These are phyloP conservation scores for Kodamaea kaohsiungensis DNA, from an alignment of 805 yeast species.

Conservation along the genomic window DNA sequence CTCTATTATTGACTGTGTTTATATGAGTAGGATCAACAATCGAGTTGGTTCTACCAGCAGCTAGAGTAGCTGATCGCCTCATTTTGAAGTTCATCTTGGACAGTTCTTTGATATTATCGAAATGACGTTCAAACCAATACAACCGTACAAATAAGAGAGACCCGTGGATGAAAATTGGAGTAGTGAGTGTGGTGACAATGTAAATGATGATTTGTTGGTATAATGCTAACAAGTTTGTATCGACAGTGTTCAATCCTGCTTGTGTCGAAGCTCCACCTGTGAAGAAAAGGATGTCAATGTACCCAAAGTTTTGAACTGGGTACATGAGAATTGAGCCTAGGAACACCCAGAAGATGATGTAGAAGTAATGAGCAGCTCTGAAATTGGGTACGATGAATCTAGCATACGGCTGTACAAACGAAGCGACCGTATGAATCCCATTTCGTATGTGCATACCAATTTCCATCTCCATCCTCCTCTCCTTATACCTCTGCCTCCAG, in stretches of 20 bases:
- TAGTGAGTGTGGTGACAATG: conserved; percentile 62
- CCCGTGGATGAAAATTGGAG: conserved; percentile 89
- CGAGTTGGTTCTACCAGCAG: conserved; percentile 52
- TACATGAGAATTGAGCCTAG: conserved; percentile 75
- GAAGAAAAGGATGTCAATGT: conserved; percentile 79
- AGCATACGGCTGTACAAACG: conserved; percentile 42
- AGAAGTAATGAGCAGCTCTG: conserved; percentile 69
- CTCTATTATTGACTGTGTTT: conserved; percentile 30
- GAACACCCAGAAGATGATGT: conserved; percentile 59
- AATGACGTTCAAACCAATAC: conserved; percentile 86
- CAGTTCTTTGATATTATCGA: conserved; percentile 74
- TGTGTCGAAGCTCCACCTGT: conserved; percentile 81
- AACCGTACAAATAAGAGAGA: conserved; percentile 73
- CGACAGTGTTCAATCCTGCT: conserved; percentile 86
- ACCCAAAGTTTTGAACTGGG: conserved; percentile 64
- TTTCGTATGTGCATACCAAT: conserved; percentile 30
- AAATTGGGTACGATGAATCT: conserved; percentile 51
- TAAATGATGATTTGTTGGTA: conserved; percentile 83
- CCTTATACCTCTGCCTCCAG: conserved; percentile 6
- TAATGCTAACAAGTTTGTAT: conserved; percentile 59
- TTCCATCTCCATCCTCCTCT: conserved; percentile 10
- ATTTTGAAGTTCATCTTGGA: conserved; percentile 80
- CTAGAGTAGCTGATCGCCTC: conserved; percentile 77
- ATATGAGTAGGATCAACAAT: conserved; percentile 25
- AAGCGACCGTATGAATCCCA: conserved; percentile 35